These are phyloP conservation scores for Bondarzewia mesenterica DNA, from an alignment of 1,284 basidiomycete genomes.

Conservation along the genomic window DNA sequence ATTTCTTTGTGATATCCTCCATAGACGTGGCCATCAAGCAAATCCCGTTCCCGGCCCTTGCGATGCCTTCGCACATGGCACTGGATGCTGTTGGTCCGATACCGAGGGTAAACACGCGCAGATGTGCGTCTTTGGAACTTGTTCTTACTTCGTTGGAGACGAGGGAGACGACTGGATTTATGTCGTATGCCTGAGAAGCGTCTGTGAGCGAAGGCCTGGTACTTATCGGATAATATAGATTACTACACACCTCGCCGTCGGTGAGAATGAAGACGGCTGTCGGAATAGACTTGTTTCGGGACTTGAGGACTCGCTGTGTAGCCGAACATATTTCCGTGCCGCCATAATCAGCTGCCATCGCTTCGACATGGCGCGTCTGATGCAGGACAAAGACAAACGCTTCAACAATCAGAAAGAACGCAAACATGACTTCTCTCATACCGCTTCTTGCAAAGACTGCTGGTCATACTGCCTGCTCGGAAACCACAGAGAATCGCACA, in stretches of 20 bases:
- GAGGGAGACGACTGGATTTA: conserved; percentile 15
- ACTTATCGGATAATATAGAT: background rate
- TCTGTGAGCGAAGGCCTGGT: background rate
- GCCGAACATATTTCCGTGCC: conserved; percentile 41
- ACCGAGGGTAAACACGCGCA: conserved; percentile 47
- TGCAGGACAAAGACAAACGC: too few relatives aligned
- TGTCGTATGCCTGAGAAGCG: conserved; percentile 20
- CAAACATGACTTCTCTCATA: conserved; percentile 15
- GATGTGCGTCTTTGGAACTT: conserved; percentile 15
- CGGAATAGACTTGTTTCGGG: conserved; percentile 25
- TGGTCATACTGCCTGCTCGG: conserved; percentile 26
- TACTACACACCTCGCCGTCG: conserved; percentile 34
- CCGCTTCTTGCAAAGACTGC: conserved; percentile 27
- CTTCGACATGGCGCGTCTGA: conserved; percentile 23
- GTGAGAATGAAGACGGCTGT: conserved; percentile 46
- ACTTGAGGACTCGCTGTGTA: conserved; percentile 24
- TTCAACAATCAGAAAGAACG: background rate
- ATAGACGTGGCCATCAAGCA: conserved; percentile 34
- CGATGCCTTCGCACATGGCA: conserved; percentile 41
- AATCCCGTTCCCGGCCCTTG: conserved; percentile 39
- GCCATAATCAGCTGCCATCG: conserved; percentile 33
- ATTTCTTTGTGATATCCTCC: conserved; percentile 40
- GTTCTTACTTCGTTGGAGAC: conserved; percentile 15
- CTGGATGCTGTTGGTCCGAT: conserved; percentile 44
- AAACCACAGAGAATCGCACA: conserved; percentile 27